These are phyloP conservation scores for Penicillium sp. DNA, from an alignment of 2,329 filamentous ascomycete species.

Conservation along the genomic window DNA sequence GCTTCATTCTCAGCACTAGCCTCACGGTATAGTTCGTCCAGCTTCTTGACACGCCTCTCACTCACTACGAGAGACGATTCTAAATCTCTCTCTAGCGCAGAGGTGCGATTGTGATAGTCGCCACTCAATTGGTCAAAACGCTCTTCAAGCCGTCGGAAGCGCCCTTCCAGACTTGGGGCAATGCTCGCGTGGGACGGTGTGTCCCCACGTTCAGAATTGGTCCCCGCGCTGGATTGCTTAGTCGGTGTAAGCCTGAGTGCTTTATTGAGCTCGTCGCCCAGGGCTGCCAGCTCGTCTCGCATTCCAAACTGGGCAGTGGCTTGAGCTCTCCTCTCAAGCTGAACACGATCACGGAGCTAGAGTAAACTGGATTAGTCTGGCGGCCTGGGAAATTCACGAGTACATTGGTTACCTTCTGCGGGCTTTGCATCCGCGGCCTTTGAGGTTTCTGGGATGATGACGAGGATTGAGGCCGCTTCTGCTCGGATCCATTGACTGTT, in stretches of 20 bases:
- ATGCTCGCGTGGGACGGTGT: conserved; percentile 14
- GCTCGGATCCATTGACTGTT: conserved; percentile 29
- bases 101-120: conserved; percentile 57
- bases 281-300: conserved; percentile 69
- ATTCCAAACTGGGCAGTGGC: conserved; percentile 64
- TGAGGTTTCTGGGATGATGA: conserved; percentile 65
- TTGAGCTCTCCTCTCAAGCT: conserved; percentile 70
- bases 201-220: conserved; percentile 27
- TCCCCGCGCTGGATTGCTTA: conserved; percentile 31
- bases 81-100: conserved; percentile 63
- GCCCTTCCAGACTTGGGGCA: conserved; percentile 35
- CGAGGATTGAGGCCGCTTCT: conserved; percentile 42
- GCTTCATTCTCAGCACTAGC: conserved; percentile 86
- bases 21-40: conserved; percentile 86
- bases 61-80: conserved; percentile 64
- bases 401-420: conserved; percentile 56
- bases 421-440: conserved; percentile 61
- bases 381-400: too few species aligned
- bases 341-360: conserved; percentile 70
- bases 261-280: conserved; percentile 68
- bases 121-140: conserved; percentile 56
- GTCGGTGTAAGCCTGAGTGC: conserved; percentile 31
- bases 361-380: background rate
- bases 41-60: conserved; percentile 70
- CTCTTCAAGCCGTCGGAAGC: conserved; percentile 62